Percentiles rank a stretch among this genome's conserved stretches.
Evolutionary conservation across 2,329 filamentous ascomycete species (phyloP).

Genomic region (Cladosporium halotolerans): DNA sequence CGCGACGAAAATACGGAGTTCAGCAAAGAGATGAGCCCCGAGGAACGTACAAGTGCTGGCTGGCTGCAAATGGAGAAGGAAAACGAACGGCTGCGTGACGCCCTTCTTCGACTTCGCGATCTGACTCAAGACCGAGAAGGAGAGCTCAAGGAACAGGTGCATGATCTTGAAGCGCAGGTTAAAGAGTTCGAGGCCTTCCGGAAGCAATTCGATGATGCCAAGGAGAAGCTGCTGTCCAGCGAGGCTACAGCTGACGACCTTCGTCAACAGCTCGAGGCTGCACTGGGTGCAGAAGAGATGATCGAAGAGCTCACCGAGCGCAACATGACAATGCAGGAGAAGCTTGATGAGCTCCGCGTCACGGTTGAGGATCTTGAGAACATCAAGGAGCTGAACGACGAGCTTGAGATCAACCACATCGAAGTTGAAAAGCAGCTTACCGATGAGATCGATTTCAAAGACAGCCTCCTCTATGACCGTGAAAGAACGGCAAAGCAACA

Average conservation of each 20-base stretch:
- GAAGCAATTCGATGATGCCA: constrained; percentile 61
- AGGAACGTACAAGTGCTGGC: constrained; percentile 77
- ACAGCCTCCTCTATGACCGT: constrained; percentile 77
- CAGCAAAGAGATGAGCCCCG: constrained; percentile 75
- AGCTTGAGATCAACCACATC: constrained; percentile 86
- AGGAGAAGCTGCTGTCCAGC: constrained; percentile 65
- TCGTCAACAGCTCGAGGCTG: constrained; percentile 82
- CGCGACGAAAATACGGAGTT: constrained; percentile 82
- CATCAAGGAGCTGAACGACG: constrained; percentile 86
- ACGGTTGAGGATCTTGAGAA: constrained; percentile 83
- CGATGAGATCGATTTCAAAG: constrained; percentile 84
- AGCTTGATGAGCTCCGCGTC: constrained; percentile 74
- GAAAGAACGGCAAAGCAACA: constrained; percentile 66
- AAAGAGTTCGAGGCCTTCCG: constrained; percentile 36
- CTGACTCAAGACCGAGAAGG: constrained; percentile 79
- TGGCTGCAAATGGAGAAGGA: constrained; percentile 89
- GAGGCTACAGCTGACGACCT: constrained; percentile 78
- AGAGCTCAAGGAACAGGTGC: constrained; percentile 62
- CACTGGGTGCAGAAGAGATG: constrained; percentile 83
- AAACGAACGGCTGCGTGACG: constrained; percentile 81
- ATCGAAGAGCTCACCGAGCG: constrained; percentile 86
- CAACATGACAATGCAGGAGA: constrained; percentile 75
- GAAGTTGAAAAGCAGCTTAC: constrained; percentile 93
- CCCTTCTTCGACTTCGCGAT: constrained; percentile 76
- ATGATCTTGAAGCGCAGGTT: constrained; percentile 34